Evolutionary conservation across 2,329 filamentous ascomycete genomes (phyloP), one percentile per base, ranked within the genome.

Genomic region (Aspergillus arachidicola): DNA sequence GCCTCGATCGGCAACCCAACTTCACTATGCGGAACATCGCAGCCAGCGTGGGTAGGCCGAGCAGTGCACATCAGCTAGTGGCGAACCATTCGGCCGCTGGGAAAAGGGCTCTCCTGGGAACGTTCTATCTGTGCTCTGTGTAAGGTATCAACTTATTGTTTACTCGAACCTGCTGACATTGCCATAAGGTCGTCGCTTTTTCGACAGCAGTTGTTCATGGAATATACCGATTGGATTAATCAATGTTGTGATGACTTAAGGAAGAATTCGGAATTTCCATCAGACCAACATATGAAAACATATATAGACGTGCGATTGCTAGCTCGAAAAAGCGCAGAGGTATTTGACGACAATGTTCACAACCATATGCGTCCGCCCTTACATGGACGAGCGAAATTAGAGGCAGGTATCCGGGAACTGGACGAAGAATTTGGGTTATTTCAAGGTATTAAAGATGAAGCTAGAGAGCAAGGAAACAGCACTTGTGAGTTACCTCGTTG

Each of bases 131-230:
- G 1, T 62, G 46, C 34, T 64, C 59, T 6, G 60, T 46, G 59
- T 64, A 21, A 30, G 59, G 16, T n/a, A 9, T n/a, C 0, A 19
- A 1, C 7, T 3, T n/a, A 41, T 41, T 41, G 19, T 9, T 41
- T 9, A 41, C 7, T 7, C 6, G 16, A 41, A 10, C 19, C 7
- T 6, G 14, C 48, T 51, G 7, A 51, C 48, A 10, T 19, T n/a
- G 2, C 23, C 19, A 16, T 9, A 51, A 66, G 64, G 9, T 59
- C 58, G 5, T 64, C 64, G 2, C 34, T 62, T 30, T 64, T 66
- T 23, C 60, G 60, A 19, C 57, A 56, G 21, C 60, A 66, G 23
- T 28, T 66, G 32, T 57, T 43, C 7, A 64, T 66, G 64, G 59
- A 43, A 30, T 21, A 63, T 32, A 63, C 64, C 11, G 46, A 34